Conservation (phyloP, 257 asterid genomes). For the Solanum pimpinellifolium region DNA sequence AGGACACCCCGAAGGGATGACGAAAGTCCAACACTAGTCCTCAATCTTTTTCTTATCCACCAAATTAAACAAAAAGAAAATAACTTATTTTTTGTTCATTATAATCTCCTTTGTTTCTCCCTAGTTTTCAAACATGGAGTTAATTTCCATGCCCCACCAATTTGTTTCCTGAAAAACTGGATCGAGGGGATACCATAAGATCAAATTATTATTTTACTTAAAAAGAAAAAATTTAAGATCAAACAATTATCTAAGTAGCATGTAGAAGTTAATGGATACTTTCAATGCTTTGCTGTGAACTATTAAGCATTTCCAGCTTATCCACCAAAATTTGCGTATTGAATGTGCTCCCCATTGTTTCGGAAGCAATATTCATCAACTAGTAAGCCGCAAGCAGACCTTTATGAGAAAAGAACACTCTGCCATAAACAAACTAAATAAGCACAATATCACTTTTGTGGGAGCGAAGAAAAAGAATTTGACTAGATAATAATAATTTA, state of each 20-base stretch:
- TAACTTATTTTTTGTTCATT: background rate
- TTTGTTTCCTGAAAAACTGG: background rate
- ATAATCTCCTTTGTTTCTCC: background rate
- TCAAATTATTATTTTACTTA: background rate
- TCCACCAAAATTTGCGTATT: conserved; percentile 85
- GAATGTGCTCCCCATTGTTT: conserved; percentile 72
- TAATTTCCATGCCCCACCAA: background rate
- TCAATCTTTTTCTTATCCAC: background rate
- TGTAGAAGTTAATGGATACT: conserved; percentile 55
- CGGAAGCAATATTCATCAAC: conserved; percentile 8
- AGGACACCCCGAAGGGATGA: background rate
- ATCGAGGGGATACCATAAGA: background rate
- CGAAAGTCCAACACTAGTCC: background rate
- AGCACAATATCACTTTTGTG: background rate
- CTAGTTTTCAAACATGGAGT: background rate
- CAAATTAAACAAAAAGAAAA: background rate
- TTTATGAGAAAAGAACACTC: conserved; percentile 8
- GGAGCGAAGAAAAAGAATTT: background rate
- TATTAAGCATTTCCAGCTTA: conserved; percentile 79
- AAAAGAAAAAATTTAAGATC: background rate
- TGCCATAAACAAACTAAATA: background rate
- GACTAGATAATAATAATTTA: background rate
- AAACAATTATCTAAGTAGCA: background rate
- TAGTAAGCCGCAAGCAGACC: conserved; percentile 17
- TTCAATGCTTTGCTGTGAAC: conserved; percentile 93